Conservation (phyloP, 2,329 filamentous ascomycete species). For the Lasiodiplodia citricola region DNA sequence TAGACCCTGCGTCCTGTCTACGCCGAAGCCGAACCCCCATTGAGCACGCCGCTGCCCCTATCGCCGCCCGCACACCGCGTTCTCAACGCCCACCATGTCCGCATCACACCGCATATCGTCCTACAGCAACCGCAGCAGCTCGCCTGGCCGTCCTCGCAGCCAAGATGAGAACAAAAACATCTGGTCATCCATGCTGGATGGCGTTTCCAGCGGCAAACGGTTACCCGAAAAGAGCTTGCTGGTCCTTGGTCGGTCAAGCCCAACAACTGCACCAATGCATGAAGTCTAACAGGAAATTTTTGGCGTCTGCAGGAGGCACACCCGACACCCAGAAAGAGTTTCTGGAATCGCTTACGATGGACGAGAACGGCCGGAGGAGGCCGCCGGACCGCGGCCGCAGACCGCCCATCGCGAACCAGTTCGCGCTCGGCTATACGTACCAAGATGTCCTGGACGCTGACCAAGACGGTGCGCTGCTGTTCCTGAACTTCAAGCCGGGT, state of each 20-base stretch:
- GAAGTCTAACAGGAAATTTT: constrained; percentile 26
- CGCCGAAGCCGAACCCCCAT: constrained; percentile 3
- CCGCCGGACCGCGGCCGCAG: constrained; percentile 58
- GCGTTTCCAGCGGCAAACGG: constrained; percentile 85
- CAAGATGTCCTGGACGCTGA: constrained; percentile 93
- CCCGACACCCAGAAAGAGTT: constrained; percentile 86
- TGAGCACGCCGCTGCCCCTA: constrained; percentile 14
- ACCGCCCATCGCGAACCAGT: constrained; percentile 86
- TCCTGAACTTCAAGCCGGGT: neutral
- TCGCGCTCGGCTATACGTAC: constrained; percentile 92
- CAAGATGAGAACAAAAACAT: constrained; percentile 78
- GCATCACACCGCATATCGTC: constrained; percentile 26
- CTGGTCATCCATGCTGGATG: constrained; percentile 93
- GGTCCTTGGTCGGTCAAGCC: constrained; percentile 68
- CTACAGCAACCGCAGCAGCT: constrained; percentile 27
- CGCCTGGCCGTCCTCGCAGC: constrained; percentile 47
- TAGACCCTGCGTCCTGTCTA: constrained; percentile 19
- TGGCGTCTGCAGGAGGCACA: constrained; percentile 67
- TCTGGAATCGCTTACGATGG: constrained; percentile 59
- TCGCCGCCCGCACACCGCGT: constrained; percentile 12
- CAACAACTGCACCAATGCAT: neutral
- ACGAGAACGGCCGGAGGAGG: constrained; percentile 51
- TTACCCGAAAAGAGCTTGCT: constrained; percentile 91
- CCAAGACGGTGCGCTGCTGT: constrained; percentile 71
- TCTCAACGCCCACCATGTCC: constrained; percentile 24